Evolutionary conservation across 345 rosid species (phyloP).

Genomic region (Lumnitzera racemosa): DNA sequence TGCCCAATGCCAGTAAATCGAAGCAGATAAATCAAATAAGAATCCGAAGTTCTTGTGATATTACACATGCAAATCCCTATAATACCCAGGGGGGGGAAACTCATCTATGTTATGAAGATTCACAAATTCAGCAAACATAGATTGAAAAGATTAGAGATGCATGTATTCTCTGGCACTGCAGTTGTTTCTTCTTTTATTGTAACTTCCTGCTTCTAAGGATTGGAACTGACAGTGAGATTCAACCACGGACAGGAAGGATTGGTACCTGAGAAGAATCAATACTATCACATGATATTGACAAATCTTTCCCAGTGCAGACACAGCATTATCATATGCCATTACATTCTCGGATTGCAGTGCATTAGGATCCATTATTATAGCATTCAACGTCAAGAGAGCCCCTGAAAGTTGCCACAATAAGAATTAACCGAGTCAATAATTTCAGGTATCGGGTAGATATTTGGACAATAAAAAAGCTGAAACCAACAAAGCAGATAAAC

Average conservation of each 20-base stretch:
- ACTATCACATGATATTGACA: conserved; percentile 80
- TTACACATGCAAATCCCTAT: too few species aligned
- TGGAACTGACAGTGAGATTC: background rate
- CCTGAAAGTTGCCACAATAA: conserved; percentile 41
- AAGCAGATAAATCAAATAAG: too few species aligned
- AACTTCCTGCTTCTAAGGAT: too few species aligned
- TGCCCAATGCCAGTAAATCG: too few species aligned
- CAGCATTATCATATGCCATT: conserved; percentile 99
- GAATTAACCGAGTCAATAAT: conserved; percentile 13
- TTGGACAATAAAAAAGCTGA: background rate
- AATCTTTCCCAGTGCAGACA: conserved; percentile 96
- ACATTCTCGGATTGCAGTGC: conserved; percentile 77
- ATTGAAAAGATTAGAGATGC: too few species aligned
- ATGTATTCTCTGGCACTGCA: too few species aligned
- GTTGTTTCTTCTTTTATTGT: too few species aligned
- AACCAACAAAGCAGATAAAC: background rate
- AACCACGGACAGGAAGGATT: background rate
- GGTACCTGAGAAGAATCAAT: conserved; percentile 86
- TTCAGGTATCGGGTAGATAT: background rate
- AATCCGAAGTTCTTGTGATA: too few species aligned
- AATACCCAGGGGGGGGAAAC: too few species aligned
- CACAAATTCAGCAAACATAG: too few species aligned
- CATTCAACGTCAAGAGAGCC: conserved; percentile 88
- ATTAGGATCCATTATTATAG: conserved; percentile 71
- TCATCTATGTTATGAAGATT: too few species aligned